These are phyloP conservation scores for Gymnopus androsaceus DNA, from an alignment of 1,284 basidiomycete genomes.

Conservation along the genomic window DNA sequence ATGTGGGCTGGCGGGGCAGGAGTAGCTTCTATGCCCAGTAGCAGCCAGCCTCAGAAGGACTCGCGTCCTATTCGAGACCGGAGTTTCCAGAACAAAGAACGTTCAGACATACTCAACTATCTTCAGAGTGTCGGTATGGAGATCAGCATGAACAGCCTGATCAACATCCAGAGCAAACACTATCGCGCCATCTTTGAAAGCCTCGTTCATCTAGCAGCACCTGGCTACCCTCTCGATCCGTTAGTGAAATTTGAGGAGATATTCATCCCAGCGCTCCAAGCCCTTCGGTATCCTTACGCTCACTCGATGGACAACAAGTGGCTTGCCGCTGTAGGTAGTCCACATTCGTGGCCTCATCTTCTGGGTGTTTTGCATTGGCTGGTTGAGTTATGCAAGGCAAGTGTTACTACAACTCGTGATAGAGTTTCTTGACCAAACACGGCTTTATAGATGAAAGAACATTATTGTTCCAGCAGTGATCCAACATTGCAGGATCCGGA, in stretches of 20 bases:
- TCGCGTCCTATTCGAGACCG: conserved; percentile 73
- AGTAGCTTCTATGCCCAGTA: conserved; percentile 44
- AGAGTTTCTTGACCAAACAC: not conserved
- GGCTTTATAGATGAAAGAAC: conserved; percentile 40
- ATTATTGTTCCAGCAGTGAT: conserved; percentile 62
- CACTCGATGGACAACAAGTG: conserved; percentile 78
- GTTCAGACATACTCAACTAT: conserved; percentile 72
- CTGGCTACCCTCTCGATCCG: conserved; percentile 57
- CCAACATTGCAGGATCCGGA: conserved; percentile 65
- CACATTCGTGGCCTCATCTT: conserved; percentile 82
- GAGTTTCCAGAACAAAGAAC: conserved; percentile 71
- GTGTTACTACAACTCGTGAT: conserved; percentile 19
- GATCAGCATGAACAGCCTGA: conserved; percentile 63
- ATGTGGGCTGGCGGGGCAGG: conserved; percentile 50
- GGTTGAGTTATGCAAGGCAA: conserved; percentile 76
- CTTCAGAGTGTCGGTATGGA: conserved; percentile 66
- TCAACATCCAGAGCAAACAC: conserved; percentile 79
- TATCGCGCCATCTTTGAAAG: conserved; percentile 81
- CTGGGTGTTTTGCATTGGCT: conserved; percentile 88
- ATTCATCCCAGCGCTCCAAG: conserved; percentile 71
- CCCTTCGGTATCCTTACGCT: conserved; percentile 75
- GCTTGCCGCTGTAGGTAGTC: conserved; percentile 81
- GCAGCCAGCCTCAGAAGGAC: conserved; percentile 62
- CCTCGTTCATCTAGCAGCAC: conserved; percentile 74
- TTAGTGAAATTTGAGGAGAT: conserved; percentile 77